A percentile compares a stretch with the other conserved stretches of the same genome.
Conservation (phyloP, 768 basidiomycete species). For the Panaeolus papilionaceus region DNA sequence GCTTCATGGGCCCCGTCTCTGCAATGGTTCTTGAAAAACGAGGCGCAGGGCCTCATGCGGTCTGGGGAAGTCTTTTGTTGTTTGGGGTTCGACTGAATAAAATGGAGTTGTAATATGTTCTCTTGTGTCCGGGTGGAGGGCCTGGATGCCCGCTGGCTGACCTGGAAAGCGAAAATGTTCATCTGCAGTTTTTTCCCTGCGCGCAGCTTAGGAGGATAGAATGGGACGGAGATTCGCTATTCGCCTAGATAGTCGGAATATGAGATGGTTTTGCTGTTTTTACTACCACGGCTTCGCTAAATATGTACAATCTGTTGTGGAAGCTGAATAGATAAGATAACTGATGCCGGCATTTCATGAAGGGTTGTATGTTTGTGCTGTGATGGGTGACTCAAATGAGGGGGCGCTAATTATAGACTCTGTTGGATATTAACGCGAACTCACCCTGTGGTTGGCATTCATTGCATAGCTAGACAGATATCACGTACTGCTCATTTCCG, state of each 20-base stretch:
- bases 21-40: not conserved
- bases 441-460: not conserved
- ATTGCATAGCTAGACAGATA: not conserved
- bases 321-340: constrained; percentile 8
- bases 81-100: not conserved
- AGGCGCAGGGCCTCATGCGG: constrained; percentile 1
- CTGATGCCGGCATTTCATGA: constrained; percentile 2
- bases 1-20: not conserved
- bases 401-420: constrained; percentile 14
- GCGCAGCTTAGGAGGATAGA: too few species aligned
- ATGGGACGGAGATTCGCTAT: not conserved
- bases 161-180: not conserved
- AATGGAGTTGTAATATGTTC: not conserved
- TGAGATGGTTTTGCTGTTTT: not conserved
- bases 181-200: not conserved
- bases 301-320: not conserved
- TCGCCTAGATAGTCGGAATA: not conserved
- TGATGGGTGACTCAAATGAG: not conserved
- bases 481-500: constrained; percentile 6
- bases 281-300: not conserved
- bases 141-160: not conserved
- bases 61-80: not conserved
- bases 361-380: not conserved
- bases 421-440: not conserved
- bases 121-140: not conserved